Percentiles rank a stretch among this genome's conserved stretches.
phyloP scores from a whole-genome alignment of 2,329 filamentous ascomycete species.

The Orbilia ellipsospora region DNA sequence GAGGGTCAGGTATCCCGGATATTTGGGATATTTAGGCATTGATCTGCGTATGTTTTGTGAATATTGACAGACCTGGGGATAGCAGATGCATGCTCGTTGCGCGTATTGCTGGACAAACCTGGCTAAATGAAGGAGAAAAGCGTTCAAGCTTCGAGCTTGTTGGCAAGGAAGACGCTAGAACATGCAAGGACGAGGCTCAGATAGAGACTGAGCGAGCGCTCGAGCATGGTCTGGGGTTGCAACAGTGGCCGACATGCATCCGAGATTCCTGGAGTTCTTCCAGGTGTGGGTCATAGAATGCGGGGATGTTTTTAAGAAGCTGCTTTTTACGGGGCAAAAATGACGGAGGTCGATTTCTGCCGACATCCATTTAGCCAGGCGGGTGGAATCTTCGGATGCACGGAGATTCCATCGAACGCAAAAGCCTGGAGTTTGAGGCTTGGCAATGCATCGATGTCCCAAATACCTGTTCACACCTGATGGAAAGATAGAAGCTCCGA shows the following conservation, averaged over 20 bases:
- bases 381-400: constrained; percentile 35
- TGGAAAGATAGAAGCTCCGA: neutral
- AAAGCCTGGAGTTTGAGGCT: neutral
- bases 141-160: constrained; percentile 21
- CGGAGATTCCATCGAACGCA: constrained; percentile 12
- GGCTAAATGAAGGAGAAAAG: constrained; percentile 26
- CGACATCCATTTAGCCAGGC: constrained; percentile 49
- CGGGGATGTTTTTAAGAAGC: constrained; percentile 28
- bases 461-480: too few relatives aligned
- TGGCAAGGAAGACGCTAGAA: constrained; percentile 5
- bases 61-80: too few relatives aligned
- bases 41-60: constrained; percentile 22
- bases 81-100: neutral
- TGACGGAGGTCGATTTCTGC: constrained; percentile 24
- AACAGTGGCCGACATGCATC: constrained; percentile 28
- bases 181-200: constrained; percentile 17
- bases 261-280: constrained; percentile 46
- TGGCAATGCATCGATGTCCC: neutral
- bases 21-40: constrained; percentile 47
- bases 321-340: neutral
- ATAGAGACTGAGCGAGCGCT: constrained; percentile 6
- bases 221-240: constrained; percentile 30
- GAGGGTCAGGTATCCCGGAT: constrained; percentile 15
- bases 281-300: constrained; percentile 42
- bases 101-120: constrained; percentile 1